Conservation (phyloP, 352 stramenopile genomes). For the Globisporangium recalcitrans region DNA sequence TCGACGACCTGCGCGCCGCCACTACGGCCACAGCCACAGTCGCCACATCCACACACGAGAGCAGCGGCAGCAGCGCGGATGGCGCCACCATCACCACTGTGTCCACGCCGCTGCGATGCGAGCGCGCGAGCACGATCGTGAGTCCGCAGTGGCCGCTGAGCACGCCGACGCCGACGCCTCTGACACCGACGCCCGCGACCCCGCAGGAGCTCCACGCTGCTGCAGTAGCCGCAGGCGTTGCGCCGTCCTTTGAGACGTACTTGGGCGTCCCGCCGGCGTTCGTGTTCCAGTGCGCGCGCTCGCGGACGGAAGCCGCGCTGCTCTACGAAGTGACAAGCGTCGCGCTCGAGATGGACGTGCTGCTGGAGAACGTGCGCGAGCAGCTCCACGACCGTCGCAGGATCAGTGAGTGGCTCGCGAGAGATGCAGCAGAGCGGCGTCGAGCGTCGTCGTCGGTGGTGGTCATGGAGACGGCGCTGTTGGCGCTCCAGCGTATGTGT, state of each 20-base stretch:
- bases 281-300: conserved; percentile 16
- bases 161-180: not conserved
- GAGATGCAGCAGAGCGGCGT: not conserved
- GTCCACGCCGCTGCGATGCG: not conserved
- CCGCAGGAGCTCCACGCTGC: conserved; percentile 17
- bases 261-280: conserved; percentile 23
- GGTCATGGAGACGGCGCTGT: conserved; percentile 21
- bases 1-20: conserved; percentile 4
- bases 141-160: conserved; percentile 1
- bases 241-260: conserved; percentile 13
- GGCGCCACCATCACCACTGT: not conserved
- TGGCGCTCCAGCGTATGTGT: conserved; percentile 28
- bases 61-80: conserved; percentile 1
- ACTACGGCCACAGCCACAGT: not conserved
- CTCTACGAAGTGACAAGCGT: conserved; percentile 25
- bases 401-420: conserved; percentile 12
- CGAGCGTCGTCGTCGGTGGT: not conserved
- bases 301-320: conserved; percentile 19
- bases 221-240: not conserved
- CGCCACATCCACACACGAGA: not conserved
- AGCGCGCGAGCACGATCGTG: conserved; percentile 1
- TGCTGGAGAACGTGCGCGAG: conserved; percentile 23
- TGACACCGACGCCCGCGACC: conserved; percentile 15
- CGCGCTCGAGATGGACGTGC: conserved; percentile 33
- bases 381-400: conserved; percentile 31